Evolutionary conservation across 106 monocot genomes (phyloP).

Genomic region (Dactylorhiza incarnata): DNA sequence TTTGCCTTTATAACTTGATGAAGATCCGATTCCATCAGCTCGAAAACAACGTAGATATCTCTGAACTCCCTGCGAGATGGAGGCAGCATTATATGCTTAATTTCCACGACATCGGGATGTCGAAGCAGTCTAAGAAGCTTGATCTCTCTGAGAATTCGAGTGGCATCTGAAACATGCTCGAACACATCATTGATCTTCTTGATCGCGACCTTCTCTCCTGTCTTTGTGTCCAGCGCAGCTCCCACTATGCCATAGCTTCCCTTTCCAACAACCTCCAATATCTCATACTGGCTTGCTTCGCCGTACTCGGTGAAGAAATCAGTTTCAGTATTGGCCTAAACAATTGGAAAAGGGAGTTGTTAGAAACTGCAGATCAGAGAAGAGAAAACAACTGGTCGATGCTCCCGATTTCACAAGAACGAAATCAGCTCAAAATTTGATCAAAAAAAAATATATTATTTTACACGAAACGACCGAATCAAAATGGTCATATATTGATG

Average conservation of each 20-base stretch:
- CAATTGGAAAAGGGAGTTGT: background rate
- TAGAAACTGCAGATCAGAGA: background rate
- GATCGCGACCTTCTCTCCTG: slow-evolving; percentile 75
- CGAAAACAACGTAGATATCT: slow-evolving; percentile 79
- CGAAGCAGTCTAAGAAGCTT: slow-evolving; percentile 71
- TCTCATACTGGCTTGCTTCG: slow-evolving; percentile 70
- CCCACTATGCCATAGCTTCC: slow-evolving; percentile 82
- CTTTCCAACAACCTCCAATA: slow-evolving; percentile 79
- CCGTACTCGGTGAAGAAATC: slow-evolving; percentile 89
- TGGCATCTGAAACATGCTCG: slow-evolving; percentile 88
- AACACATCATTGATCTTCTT: slow-evolving; percentile 91
- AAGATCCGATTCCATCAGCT: slow-evolving; percentile 88
- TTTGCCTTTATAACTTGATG: slow-evolving; percentile 86
- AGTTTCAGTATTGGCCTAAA: slow-evolving; percentile 29
- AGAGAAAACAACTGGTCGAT: background rate
- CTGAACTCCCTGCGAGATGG: slow-evolving; percentile 76
- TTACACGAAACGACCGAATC: background rate
- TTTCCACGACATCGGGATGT: slow-evolving; percentile 82
- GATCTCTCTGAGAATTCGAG: slow-evolving; percentile 77
- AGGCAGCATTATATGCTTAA: slow-evolving; percentile 89
- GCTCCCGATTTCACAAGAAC: background rate
- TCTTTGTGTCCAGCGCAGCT: slow-evolving; percentile 61
- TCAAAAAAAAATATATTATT: background rate
- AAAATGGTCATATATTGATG: background rate
- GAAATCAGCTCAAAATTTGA: background rate